These are phyloP conservation scores for Metschnikowia peoriensis DNA, from an alignment of 805 yeast genomes.

Conservation along the genomic window DNA sequence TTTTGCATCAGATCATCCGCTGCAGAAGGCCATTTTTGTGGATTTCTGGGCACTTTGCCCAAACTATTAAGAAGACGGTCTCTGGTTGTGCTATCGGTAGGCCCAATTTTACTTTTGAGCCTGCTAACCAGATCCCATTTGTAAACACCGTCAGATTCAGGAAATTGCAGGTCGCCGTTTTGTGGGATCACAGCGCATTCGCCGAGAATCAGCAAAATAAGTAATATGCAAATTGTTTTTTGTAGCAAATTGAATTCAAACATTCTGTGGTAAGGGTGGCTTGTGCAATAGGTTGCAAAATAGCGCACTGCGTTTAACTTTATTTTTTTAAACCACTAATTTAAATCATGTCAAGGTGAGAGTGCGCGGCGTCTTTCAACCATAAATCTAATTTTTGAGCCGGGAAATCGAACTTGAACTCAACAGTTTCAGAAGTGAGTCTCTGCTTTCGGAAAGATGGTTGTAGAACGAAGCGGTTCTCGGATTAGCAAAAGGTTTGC, in stretches of 20 bases:
- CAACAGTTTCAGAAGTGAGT: constrained; percentile 12
- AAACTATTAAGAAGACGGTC: constrained; percentile 3
- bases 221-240: constrained; percentile 2
- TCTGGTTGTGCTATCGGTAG: constrained; percentile 1
- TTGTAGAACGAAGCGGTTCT: constrained; percentile 6
- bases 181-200: constrained; percentile 6
- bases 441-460: constrained; percentile 14
- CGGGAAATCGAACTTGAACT: constrained; percentile 13
- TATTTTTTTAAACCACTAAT: neutral
- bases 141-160: neutral
- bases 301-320: neutral
- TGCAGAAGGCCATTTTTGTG: neutral
- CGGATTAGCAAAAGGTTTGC: constrained; percentile 32
- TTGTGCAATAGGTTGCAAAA: constrained; percentile 7
- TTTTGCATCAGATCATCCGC: neutral
- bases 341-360: too few relatives aligned
- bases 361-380: neutral
- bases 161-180: neutral
- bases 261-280: constrained; percentile 1
- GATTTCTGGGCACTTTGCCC: neutral
- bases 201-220: constrained; percentile 2
- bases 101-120: constrained; percentile 3
- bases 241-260: constrained; percentile 5
- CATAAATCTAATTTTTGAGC: neutral
- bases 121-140: constrained; percentile 9